Conservation (phyloP, 805 yeast species). For the Nakazawaea ernobii region DNA sequence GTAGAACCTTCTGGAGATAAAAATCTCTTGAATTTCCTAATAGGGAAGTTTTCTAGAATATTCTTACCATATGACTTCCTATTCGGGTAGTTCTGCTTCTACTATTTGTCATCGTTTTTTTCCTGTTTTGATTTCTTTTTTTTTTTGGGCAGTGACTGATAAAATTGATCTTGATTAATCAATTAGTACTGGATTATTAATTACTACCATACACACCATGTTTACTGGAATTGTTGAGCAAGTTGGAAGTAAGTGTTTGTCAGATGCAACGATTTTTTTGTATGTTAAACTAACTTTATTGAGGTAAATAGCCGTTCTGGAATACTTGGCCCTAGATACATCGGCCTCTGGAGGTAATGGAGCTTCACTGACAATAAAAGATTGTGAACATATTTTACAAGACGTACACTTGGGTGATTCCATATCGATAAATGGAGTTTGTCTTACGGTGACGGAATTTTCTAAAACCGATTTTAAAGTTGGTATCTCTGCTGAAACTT, state of each 20-base stretch:
- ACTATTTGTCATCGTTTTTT: background rate
- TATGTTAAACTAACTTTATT: slow-evolving; percentile 12
- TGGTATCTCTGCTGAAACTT: slow-evolving; percentile 90
- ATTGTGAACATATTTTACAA: slow-evolving; percentile 54
- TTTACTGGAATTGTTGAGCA: slow-evolving; percentile 92
- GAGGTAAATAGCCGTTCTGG: slow-evolving; percentile 31
- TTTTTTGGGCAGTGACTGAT: background rate
- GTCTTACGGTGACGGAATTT: slow-evolving; percentile 89
- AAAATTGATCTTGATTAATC: background rate
- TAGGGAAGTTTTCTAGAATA: slow-evolving; percentile 1
- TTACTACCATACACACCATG: slow-evolving; percentile 36
- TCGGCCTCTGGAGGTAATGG: slow-evolving; percentile 65
- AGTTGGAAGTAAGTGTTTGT: slow-evolving; percentile 47
- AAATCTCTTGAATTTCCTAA: background rate
- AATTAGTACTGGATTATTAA: background rate
- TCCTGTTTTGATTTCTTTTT: background rate
- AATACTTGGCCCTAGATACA: slow-evolving; percentile 39
- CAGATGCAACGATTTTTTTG: too few relatives aligned
- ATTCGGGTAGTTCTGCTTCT: background rate
- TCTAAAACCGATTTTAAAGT: slow-evolving; percentile 61
- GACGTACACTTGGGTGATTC: slow-evolving; percentile 95
- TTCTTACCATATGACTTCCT: background rate
- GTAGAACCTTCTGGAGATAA: slow-evolving; percentile 6
- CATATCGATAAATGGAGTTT: slow-evolving; percentile 82
- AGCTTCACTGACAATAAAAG: slow-evolving; percentile 58